These are phyloP conservation scores for Pythium folliculosum DNA, from an alignment of 352 stramenopile species.

Conservation along the genomic window DNA sequence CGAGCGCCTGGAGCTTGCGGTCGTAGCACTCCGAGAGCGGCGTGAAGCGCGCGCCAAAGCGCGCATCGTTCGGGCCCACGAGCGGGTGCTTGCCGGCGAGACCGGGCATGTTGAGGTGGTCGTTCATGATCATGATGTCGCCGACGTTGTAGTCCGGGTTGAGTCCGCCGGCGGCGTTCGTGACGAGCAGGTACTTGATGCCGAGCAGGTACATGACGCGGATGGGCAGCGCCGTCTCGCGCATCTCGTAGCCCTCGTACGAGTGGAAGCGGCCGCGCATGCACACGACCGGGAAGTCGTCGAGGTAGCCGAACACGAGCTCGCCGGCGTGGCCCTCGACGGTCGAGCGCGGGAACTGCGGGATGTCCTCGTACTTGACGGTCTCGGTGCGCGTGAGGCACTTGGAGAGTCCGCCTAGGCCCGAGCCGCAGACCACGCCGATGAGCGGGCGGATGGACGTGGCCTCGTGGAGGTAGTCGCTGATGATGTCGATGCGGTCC, in stretches of 20 bases:
- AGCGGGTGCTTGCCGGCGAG: conserved; percentile 93
- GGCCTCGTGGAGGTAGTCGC: conserved; percentile 60
- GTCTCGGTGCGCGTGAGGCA: conserved; percentile 86
- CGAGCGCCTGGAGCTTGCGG: conserved; percentile 83
- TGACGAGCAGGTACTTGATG: conserved; percentile 95
- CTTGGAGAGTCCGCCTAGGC: conserved; percentile 92
- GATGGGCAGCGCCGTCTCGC: conserved; percentile 94
- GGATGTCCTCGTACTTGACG: conserved; percentile 94
- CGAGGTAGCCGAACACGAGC: conserved; percentile 94
- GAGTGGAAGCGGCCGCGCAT: conserved; percentile 97
- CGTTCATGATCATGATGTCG: conserved; percentile 96
- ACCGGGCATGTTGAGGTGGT: conserved; percentile 96
- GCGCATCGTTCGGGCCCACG: conserved; percentile 94
- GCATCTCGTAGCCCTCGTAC: conserved; percentile 96
- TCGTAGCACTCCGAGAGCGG: conserved; percentile 95
- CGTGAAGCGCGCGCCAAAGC: conserved; percentile 95
- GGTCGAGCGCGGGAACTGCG: conserved; percentile 91
- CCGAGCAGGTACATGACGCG: conserved; percentile 94
- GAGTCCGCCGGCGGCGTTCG: conserved; percentile 95
- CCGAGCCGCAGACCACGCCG: conserved; percentile 94
- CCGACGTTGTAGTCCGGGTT: conserved; percentile 95
- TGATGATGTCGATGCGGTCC: conserved; percentile 83
- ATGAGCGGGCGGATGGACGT: conserved; percentile 63
- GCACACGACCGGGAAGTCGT: conserved; percentile 86
- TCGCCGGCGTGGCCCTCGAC: conserved; percentile 94